phyloP scores from a whole-genome alignment of 2,329 filamentous ascomycete species.

The Colletotrichum sp. region DNA sequence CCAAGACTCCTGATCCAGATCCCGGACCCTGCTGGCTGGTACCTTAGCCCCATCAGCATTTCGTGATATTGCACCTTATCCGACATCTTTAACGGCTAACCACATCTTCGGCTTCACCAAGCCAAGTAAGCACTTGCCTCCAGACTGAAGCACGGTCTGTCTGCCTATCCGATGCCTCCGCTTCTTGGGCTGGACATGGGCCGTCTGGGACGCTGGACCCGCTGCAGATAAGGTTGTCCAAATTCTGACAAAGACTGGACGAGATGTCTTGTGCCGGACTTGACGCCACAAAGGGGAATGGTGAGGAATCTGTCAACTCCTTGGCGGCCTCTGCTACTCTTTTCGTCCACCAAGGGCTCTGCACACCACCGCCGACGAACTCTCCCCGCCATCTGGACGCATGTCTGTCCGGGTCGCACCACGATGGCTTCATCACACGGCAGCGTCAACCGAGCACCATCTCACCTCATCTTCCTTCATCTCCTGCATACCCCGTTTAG shows the following conservation, averaged over 20 bases:
- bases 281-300: not conserved
- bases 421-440: slow-evolving; percentile 7
- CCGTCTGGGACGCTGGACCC: not conserved
- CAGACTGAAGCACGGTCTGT: not conserved
- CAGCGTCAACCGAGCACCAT: not conserved
- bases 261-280: not conserved
- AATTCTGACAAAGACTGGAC: slow-evolving; percentile 2
- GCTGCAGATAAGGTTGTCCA: slow-evolving; percentile 12
- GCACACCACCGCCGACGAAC: not conserved
- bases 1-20: not conserved
- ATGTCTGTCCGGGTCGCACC: not conserved
- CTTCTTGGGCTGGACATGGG: not conserved
- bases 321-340: not conserved
- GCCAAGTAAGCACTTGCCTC: not conserved
- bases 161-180: not conserved
- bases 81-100: not conserved
- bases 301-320: not conserved
- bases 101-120: not conserved
- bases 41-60: not conserved
- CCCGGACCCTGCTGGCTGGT: not conserved
- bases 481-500: not conserved
- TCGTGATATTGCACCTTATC: not conserved
- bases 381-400: not conserved
- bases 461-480: not conserved
- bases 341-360: not conserved